Conservation (phyloP, 2,329 filamentous ascomycete species). For the Blastomyces percursus region DNA sequence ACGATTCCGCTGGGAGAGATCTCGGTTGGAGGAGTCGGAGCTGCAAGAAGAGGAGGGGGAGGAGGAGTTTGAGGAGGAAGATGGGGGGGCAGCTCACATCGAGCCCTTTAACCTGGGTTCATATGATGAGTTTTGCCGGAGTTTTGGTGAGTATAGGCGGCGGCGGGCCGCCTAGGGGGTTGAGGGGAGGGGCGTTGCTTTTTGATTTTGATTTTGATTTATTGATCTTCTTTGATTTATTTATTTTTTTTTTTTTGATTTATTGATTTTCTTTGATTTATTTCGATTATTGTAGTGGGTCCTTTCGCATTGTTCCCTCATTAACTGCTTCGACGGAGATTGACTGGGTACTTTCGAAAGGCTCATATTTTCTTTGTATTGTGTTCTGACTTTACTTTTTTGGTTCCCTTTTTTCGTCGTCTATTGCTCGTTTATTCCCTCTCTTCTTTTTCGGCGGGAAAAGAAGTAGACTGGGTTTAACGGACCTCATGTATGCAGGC, state of each 20-base stretch:
- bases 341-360: not conserved
- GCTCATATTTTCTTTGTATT: not conserved
- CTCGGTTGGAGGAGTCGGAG: not conserved
- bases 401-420: not conserved
- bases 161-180: not conserved
- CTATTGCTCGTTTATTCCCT: not conserved
- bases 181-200: constrained; percentile 3
- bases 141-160: not conserved
- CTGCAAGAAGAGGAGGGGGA: not conserved
- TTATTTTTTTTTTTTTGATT: not conserved
- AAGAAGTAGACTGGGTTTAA: not conserved
- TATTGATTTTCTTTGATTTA: not conserved
- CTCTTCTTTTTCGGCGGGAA: not conserved
- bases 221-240: not conserved
- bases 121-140: constrained; percentile 2
- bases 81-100: not conserved
- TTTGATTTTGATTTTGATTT: constrained; percentile 7
- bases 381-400: not conserved
- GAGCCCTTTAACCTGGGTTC: not conserved
- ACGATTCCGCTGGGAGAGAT: constrained; percentile 1
- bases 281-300: not conserved
- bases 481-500: not conserved
- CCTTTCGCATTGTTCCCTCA: constrained; percentile 8
- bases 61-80: not conserved
- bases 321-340: not conserved